Base-by-base conservation (phyloP, 148 eudicot genomes). In the Vaccinium corymbosum region DNA sequence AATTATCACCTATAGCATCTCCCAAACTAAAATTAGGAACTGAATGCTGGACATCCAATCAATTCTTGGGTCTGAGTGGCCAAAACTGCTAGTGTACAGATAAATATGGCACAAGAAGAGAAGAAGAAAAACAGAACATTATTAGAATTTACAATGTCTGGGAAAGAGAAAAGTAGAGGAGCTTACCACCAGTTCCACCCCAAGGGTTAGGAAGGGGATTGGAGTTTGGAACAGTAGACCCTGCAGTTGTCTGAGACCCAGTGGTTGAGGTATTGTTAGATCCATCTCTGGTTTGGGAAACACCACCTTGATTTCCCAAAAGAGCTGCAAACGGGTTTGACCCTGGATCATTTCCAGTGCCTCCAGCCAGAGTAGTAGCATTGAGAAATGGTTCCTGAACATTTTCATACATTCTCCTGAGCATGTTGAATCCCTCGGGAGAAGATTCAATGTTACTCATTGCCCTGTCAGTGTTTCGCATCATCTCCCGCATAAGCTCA, bases 401-500 rank as follows among this genome's bases (percentile, higher is more conserved):
- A 91, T 95, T 97, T 85, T 97, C 99, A 88, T 97, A 97, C 99
- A 97, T 97, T 82, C 99, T 94, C 81, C 99, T 95, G 49, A 97
- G 99, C 95, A 92, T 92, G 86, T 97, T 94, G 86, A 97, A 97
- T 82, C 99, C 99, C 87, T 97, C 99, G 55, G 98, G 98, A 85
- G 97, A 94, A 78, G 98, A 92, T 86, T 97, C 98, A 82, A 97
- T 97, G 81, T 97, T 97, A 85, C 99, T 97, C 99, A 94, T 97
- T 85, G 98, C 98, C 90, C 99, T 93, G 82, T 97, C 98, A 75
- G 99, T 97, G 86, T 97, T 97, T 49, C 99, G 93, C 99, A 97
- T 94, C 99, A 97, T 97, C 89, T 97, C 99, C 74, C 99, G 95
- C 99, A 94, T 97, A 80, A 97, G 90, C 88, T 94, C 98, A 85